A percentile compares a stretch with the other conserved stretches of the same genome.
phyloP scores from a whole-genome alignment of 176 grass and related monocot genomes.

The Eleusine coracana region DNA sequence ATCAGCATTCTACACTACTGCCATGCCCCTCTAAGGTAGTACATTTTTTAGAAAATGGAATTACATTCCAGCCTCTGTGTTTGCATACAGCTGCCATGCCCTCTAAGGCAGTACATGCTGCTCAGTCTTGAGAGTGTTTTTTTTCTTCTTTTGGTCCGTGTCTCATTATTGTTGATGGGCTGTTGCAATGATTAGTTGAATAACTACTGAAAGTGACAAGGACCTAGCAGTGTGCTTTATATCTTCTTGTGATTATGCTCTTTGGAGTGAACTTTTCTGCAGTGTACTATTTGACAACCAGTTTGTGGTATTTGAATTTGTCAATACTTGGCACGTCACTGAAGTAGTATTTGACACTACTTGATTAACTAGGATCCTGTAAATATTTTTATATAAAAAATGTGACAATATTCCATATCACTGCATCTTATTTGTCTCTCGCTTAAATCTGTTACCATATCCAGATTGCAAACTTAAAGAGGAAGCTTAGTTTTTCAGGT shows the following conservation, averaged over 20 bases:
- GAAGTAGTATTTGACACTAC: background rate
- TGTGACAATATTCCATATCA: background rate
- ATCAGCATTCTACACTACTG: constrained; percentile 24
- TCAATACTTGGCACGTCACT: background rate
- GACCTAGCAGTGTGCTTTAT: constrained; percentile 12
- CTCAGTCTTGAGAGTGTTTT: constrained; percentile 15
- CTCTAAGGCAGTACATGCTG: constrained; percentile 21
- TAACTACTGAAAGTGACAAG: constrained; percentile 19
- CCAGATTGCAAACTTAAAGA: constrained; percentile 39
- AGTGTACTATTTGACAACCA: background rate
- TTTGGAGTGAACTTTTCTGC: background rate
- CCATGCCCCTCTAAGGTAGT: constrained; percentile 11
- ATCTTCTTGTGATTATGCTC: constrained; percentile 15
- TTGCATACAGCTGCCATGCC: background rate
- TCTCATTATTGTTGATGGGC: constrained; percentile 29
- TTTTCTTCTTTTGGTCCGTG: background rate
- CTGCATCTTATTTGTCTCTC: constrained; percentile 8
- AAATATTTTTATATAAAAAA: background rate
- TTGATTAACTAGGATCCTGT: background rate
- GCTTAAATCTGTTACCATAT: constrained; percentile 23
- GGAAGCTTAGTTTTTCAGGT: constrained; percentile 74
- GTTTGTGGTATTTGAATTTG: background rate
- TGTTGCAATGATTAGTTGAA: constrained; percentile 12
- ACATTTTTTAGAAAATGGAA: too few species aligned
- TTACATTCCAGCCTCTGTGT: too few species aligned